These are phyloP conservation scores for Conidiobolus incongruus DNA, from an alignment of 371 early-diverging fungal species.

Conservation along the genomic window DNA sequence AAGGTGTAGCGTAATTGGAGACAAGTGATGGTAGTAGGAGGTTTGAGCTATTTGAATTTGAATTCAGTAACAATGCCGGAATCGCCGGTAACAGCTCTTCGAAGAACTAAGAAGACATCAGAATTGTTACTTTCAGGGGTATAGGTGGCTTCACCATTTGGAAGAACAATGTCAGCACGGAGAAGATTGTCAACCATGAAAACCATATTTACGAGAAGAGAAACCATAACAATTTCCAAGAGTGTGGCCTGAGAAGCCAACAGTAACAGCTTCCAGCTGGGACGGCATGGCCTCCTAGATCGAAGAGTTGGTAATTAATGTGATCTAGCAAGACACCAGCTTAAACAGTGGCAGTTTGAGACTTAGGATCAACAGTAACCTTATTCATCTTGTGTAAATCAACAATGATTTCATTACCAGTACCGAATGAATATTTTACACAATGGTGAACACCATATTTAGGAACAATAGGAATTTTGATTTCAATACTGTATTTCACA, in stretches of 20 bases:
- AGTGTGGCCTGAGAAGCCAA: constrained; percentile 14
- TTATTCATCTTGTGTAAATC: constrained; percentile 11
- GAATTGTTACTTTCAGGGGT: constrained; percentile 14
- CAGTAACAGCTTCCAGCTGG: constrained; percentile 13
- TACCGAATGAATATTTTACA: constrained; percentile 12
- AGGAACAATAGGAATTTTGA: constrained; percentile 8
- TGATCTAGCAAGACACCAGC: constrained; percentile 13
- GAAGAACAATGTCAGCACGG: constrained; percentile 18
- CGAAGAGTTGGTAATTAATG: constrained; percentile 11
- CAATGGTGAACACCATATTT: constrained; percentile 21
- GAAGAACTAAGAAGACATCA: constrained; percentile 29
- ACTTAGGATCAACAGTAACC: constrained; percentile 5
- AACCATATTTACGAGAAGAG: constrained; percentile 13
- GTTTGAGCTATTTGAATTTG: constrained; percentile 10
- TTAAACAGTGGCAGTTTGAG: constrained; percentile 7
- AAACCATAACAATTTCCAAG: constrained; percentile 20
- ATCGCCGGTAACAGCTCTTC: constrained; percentile 28
- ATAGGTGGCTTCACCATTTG: constrained; percentile 17
- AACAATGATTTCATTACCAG: constrained; percentile 12
- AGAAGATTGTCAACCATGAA: constrained; percentile 22
- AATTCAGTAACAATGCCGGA: constrained; percentile 24
- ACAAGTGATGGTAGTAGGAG: constrained; percentile 7
- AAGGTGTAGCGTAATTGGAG: neutral
- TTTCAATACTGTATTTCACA: constrained; percentile 11
- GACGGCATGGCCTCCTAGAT: constrained; percentile 8